Percentiles rank a stretch among this genome's conserved stretches.
These are phyloP conservation scores for Thalassiosira sp. DNA, from an alignment of 352 stramenopile species.

Conservation along the genomic window DNA sequence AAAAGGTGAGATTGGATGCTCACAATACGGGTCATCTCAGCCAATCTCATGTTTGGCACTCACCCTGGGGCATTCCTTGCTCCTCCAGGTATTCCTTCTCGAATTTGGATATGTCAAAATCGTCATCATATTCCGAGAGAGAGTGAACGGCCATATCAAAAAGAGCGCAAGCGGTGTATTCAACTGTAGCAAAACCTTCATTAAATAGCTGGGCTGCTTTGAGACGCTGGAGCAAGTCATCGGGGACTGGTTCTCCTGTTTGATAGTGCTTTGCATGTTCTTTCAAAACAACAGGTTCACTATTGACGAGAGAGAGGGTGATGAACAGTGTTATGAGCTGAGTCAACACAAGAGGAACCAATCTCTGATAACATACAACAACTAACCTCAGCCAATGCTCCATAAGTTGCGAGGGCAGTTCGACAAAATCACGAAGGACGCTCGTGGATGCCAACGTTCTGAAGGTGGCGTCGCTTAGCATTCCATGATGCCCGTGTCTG, in stretches of 20 bases:
- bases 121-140: conserved; percentile 66
- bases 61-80: conserved; percentile 77
- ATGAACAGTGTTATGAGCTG: neutral
- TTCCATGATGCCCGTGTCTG: conserved; percentile 81
- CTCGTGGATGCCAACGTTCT: conserved; percentile 59
- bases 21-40: too few relatives aligned
- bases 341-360: neutral
- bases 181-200: conserved; percentile 79
- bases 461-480: conserved; percentile 79
- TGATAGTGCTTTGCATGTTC: conserved; percentile 76
- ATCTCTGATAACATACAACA: neutral
- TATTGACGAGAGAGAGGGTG: neutral
- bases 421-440: conserved; percentile 65
- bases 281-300: conserved; percentile 68
- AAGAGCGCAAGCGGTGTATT: conserved; percentile 82
- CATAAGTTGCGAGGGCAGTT: conserved; percentile 82
- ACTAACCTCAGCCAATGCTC: conserved; percentile 79
- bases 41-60: too few relatives aligned
- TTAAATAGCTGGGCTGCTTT: conserved; percentile 75
- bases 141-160: conserved; percentile 80
- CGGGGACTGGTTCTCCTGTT: conserved; percentile 73
- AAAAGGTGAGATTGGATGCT: too few relatives aligned
- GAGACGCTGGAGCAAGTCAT: conserved; percentile 71
- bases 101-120: conserved; percentile 77
- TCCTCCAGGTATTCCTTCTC: conserved; percentile 74